A percentile compares a stretch with the other conserved stretches of the same genome.
Evolutionary conservation across 179 eudicot species (phyloP).

Genomic region (Gypsophila paniculata): DNA sequence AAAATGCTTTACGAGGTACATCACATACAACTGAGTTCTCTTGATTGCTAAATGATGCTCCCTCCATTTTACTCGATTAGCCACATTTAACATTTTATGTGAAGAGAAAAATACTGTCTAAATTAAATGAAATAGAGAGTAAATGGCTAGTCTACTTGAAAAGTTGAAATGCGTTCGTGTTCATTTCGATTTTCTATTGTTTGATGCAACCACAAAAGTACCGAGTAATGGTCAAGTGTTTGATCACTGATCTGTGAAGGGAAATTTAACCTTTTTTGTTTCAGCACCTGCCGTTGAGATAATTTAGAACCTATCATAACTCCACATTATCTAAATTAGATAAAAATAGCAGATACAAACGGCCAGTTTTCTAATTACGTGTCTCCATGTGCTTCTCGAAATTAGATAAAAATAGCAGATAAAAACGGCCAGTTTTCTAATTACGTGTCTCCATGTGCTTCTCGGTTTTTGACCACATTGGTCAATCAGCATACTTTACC

Average conservation of each 20-base stretch:
- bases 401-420: background rate
- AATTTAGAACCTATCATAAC: background rate
- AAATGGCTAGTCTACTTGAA: too few species aligned
- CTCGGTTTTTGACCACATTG: background rate
- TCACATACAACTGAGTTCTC: conserved; percentile 10
- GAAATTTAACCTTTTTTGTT: conserved; percentile 4
- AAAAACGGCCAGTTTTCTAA: background rate
- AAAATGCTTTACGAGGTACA: conserved; percentile 84
- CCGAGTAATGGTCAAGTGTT: background rate
- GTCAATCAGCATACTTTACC: background rate
- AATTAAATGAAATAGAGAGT: too few species aligned
- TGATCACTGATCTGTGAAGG: background rate
- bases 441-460: background rate
- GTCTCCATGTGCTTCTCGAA: background rate
- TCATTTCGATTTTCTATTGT: too few species aligned
- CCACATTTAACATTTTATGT: too few species aligned
- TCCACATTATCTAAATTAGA: background rate
- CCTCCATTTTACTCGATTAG: too few species aligned
- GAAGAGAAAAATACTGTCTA: too few species aligned
- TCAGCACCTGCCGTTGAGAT: background rate
- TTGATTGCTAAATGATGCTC: background rate
- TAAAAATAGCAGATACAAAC: background rate
- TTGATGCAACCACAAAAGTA: background rate
- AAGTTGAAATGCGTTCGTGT: too few species aligned
- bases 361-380: background rate